Conservation (phyloP, 805 yeast genomes). For the Ogataea trehaloabstinens region DNA sequence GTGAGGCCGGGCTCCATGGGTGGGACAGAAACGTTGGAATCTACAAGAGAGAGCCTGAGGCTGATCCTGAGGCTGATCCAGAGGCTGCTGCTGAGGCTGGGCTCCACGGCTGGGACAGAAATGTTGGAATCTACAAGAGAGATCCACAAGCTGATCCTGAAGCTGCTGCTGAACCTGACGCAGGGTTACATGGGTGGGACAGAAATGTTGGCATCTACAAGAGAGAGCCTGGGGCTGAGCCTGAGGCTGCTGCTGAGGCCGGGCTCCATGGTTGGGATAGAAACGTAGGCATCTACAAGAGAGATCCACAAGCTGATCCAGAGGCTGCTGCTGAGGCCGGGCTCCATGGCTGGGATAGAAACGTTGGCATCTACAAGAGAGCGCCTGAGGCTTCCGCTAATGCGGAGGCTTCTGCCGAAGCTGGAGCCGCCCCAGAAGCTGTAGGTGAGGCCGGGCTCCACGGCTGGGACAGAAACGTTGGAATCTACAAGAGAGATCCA, state of each 20-base stretch:
- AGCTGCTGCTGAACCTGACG: constrained; percentile 6
- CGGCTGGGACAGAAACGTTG: not conserved
- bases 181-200: constrained; percentile 4
- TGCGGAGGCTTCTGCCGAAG: constrained; percentile 13
- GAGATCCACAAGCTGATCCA: constrained; percentile 8
- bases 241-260: constrained; percentile 23
- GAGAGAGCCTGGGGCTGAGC: constrained; percentile 25
- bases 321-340: constrained; percentile 7
- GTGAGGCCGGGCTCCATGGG: constrained; percentile 17
- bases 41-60: constrained; percentile 31
- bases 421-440: constrained; percentile 8
- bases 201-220: constrained; percentile 1
- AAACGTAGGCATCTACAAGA: not conserved
- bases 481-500: not conserved
- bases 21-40: constrained; percentile 16
- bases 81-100: constrained; percentile 20
- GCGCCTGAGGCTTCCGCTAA: constrained; percentile 8
- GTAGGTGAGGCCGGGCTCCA: constrained; percentile 4
- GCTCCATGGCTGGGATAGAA: not conserved
- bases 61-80: constrained; percentile 26
- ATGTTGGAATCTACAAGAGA: not conserved
- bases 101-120: not conserved
- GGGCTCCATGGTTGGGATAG: constrained; percentile 1
- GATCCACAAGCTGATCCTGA: constrained; percentile 7
- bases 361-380: not conserved